phyloP scores from a whole-genome alignment of 2,329 filamentous ascomycete species.

The Emergomyces pasteurianus region DNA sequence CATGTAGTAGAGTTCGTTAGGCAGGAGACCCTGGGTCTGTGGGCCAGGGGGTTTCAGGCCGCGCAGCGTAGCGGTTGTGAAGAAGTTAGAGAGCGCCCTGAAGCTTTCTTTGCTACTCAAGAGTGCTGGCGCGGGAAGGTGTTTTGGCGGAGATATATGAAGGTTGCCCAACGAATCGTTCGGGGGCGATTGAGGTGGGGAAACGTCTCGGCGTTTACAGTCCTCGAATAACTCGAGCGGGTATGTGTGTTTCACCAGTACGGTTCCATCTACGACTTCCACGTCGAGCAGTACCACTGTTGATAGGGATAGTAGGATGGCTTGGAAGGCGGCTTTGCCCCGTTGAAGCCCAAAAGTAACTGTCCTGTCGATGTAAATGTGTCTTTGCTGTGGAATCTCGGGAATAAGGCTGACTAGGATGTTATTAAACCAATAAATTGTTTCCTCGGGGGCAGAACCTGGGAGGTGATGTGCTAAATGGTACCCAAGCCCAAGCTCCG shows the following conservation, averaged over 20 bases:
- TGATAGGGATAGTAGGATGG: neutral
- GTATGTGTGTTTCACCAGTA: neutral
- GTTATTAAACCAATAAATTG: slow-evolving; percentile 3
- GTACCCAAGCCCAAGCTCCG: neutral
- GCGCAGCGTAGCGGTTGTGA: neutral
- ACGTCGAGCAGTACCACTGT: neutral
- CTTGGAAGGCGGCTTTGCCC: neutral
- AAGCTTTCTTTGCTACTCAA: neutral
- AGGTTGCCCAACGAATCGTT: neutral
- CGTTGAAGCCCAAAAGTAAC: neutral
- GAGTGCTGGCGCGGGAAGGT: neutral
- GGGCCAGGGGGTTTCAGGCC: neutral
- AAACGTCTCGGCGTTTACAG: neutral
- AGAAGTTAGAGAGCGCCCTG: neutral
- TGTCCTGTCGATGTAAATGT: neutral
- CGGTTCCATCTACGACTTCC: neutral
- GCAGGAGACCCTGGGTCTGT: neutral
- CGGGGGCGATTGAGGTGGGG: neutral
- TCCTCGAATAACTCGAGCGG: neutral
- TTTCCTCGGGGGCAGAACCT: neutral
- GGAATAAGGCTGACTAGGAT: neutral
- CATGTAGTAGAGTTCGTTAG: neutral
- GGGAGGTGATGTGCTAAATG: neutral
- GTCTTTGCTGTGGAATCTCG: neutral
- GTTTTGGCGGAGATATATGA: neutral